A percentile compares a stretch with the other conserved stretches of the same genome.
These are phyloP conservation scores for Aspergillus bertholletiae DNA, from an alignment of 495 filamentous ascomycete species.

Conservation along the genomic window DNA sequence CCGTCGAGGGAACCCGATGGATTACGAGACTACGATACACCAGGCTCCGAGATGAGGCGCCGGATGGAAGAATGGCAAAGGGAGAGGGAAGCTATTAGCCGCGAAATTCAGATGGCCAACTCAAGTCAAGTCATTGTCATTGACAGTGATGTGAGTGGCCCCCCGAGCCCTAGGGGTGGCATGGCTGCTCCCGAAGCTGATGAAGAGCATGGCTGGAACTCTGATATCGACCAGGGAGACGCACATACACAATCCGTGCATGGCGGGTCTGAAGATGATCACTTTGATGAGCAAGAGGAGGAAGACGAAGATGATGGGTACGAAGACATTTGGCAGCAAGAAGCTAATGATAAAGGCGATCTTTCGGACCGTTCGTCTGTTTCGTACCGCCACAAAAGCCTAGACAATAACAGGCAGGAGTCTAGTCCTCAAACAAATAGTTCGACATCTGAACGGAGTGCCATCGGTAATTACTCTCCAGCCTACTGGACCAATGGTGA, in stretches of 20 bases:
- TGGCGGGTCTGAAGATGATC: not conserved
- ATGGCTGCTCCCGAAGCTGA: slow-evolving; percentile 3
- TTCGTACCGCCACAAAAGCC: slow-evolving; percentile 10
- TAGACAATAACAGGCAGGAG: not conserved
- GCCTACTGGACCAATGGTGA: slow-evolving; percentile 27
- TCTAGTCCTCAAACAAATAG: slow-evolving; percentile 15
- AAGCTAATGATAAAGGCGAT: slow-evolving; percentile 35
- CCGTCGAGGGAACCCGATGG: slow-evolving; percentile 10
- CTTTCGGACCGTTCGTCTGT: slow-evolving; percentile 21
- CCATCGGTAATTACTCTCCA: slow-evolving; percentile 24
- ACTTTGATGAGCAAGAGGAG: slow-evolving; percentile 9
- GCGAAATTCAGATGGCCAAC: slow-evolving; percentile 45
- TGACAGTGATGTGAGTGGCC: slow-evolving; percentile 39
- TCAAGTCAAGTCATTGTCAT: slow-evolving; percentile 48
- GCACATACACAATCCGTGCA: not conserved
- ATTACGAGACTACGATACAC: slow-evolving; percentile 5
- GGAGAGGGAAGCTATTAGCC: slow-evolving; percentile 49
- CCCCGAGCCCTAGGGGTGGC: slow-evolving; percentile 1
- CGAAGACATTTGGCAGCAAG: slow-evolving; percentile 46
- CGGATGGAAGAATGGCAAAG: slow-evolving; percentile 47
- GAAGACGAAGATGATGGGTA: slow-evolving; percentile 33
- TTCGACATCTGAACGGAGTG: slow-evolving; percentile 9
- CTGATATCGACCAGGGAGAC: slow-evolving; percentile 7
- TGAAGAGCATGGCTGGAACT: slow-evolving; percentile 5
- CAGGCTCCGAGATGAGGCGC: slow-evolving; percentile 20